A percentile compares a stretch with the other conserved stretches of the same genome.
Evolutionary conservation across 2,329 filamentous ascomycete genomes (phyloP).

Genomic region (Taxawa tesnikishii): DNA sequence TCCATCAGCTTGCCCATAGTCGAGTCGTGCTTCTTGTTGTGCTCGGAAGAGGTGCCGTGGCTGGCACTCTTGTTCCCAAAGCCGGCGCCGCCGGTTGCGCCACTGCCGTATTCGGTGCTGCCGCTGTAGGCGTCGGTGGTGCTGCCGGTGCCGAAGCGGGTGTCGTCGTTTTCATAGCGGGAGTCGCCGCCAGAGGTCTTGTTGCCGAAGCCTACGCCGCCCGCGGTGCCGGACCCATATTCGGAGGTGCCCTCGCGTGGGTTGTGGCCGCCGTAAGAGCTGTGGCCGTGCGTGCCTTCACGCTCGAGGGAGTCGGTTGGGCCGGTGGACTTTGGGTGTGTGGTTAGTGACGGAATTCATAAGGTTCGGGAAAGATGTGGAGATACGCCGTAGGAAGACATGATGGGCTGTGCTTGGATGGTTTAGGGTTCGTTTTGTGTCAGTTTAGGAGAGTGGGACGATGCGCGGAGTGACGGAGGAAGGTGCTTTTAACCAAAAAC

Average conservation of each 20-base stretch:
- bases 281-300: constrained; percentile 2
- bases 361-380: not conserved
- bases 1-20: constrained; percentile 46
- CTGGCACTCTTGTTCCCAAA: constrained; percentile 24
- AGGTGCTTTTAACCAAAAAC: too few relatives aligned
- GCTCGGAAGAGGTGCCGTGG: constrained; percentile 3
- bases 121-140: constrained; percentile 6
- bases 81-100: constrained; percentile 20
- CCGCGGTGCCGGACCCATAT: constrained; percentile 11
- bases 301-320: not conserved
- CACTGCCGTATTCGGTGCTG: constrained; percentile 20
- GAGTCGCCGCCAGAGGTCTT: constrained; percentile 11
- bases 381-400: not conserved
- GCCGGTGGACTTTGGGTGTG: not conserved
- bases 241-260: constrained; percentile 2
- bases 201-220: constrained; percentile 22
- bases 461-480: too few relatives aligned
- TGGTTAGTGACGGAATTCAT: not conserved
- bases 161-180: constrained; percentile 13
- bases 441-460: too few relatives aligned
- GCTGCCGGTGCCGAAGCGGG: constrained; percentile 10
- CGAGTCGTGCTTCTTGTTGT: constrained; percentile 24
- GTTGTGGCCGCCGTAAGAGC: constrained; percentile 2
- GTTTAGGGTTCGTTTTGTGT: too few relatives aligned
- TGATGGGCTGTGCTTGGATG: too few relatives aligned